These are phyloP conservation scores for Agrostemma githago DNA, from an alignment of 148 eudicot genomes.

Conservation along the genomic window DNA sequence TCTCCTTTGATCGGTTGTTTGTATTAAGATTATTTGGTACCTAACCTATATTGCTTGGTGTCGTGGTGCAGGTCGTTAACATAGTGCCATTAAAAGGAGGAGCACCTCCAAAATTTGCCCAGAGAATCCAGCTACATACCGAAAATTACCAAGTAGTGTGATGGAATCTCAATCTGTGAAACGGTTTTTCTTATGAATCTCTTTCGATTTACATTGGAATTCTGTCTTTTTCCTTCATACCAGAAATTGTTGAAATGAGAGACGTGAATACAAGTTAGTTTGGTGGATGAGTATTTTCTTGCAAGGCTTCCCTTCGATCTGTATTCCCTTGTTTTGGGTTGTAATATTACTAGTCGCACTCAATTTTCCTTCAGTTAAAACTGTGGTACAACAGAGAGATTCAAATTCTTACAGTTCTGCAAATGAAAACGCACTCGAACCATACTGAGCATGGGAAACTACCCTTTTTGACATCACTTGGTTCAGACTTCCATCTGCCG, in stretches of 20 bases:
- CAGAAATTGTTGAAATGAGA: background rate
- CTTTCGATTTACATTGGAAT: background rate
- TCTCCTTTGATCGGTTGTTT: background rate
- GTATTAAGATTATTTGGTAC: background rate
- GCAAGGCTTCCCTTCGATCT: background rate
- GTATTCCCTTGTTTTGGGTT: conserved; percentile 5
- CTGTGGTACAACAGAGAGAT: too few relatives aligned
- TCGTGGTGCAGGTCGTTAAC: conserved; percentile 45
- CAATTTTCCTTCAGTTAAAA: background rate
- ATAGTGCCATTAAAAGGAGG: conserved; percentile 70
- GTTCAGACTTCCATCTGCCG: background rate
- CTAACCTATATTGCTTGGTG: background rate
- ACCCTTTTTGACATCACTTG: background rate
- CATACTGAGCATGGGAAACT: too few relatives aligned
- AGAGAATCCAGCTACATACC: conserved; percentile 56
- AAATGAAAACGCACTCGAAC: background rate
- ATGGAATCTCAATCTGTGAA: conserved; percentile 14
- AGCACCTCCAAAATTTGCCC: conserved; percentile 62
- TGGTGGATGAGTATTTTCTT: background rate
- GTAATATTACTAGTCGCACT: background rate
- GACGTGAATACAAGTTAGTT: background rate
- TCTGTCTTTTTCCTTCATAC: background rate
- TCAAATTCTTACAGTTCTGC: background rate
- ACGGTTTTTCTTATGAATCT: background rate
- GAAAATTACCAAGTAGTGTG: conserved; percentile 77